These are phyloP conservation scores for Fraxinus cuspidata DNA, from an alignment of 257 asterid genomes.

Conservation along the genomic window DNA sequence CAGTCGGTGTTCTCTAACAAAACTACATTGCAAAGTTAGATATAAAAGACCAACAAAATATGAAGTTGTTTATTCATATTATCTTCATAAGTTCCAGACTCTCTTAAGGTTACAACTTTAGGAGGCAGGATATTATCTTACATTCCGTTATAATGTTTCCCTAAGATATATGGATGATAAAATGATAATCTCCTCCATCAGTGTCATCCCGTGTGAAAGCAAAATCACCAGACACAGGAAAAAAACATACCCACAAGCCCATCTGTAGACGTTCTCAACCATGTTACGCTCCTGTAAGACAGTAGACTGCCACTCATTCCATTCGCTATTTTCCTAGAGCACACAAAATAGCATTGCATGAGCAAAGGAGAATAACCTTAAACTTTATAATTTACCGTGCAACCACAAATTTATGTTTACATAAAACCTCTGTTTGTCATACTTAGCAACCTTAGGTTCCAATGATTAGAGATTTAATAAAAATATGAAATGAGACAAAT, in stretches of 20 bases:
- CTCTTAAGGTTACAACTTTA: background rate
- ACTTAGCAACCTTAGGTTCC: slow-evolving; percentile 11
- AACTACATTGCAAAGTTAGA: background rate
- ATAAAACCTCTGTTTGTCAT: background rate
- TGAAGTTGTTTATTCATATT: background rate
- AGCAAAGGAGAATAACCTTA: slow-evolving; percentile 19
- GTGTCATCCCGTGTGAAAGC: slow-evolving; percentile 12
- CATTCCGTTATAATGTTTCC: slow-evolving; percentile 4
- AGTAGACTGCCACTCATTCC: slow-evolving; percentile 77
- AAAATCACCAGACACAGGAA: background rate
- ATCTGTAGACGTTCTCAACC: slow-evolving; percentile 69
- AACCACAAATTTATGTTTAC: background rate
- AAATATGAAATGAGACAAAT: background rate
- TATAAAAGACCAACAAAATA: background rate
- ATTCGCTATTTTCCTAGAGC: slow-evolving; percentile 69
- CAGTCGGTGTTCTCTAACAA: background rate
- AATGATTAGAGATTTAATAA: slow-evolving; percentile 1
- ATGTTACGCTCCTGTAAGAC: slow-evolving; percentile 76
- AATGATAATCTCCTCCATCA: slow-evolving; percentile 4
- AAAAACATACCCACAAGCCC: slow-evolving; percentile 87
- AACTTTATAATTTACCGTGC: slow-evolving; percentile 6
- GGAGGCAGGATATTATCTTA: background rate
- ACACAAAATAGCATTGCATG: slow-evolving; percentile 19
- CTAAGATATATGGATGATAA: slow-evolving; percentile 1
- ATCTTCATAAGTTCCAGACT: background rate